Evolutionary conservation across 306 rosid genomes (phyloP), one percentile per base, ranked within the genome.

Genomic region (Trifolium pratense): DNA sequence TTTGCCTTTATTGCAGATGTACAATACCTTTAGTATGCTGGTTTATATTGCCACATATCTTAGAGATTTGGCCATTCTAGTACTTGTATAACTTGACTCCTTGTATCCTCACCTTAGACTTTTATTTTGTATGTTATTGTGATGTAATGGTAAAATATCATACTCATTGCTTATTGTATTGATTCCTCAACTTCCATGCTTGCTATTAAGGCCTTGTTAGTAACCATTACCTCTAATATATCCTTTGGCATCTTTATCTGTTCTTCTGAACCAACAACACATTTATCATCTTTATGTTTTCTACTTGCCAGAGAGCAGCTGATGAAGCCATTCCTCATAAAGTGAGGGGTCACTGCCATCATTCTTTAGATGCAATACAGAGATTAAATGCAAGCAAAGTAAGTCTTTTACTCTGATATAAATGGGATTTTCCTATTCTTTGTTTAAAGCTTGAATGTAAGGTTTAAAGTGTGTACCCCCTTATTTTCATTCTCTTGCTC

Each of bases 311-410:
- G 96, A 90, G 96, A 79, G 73, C 68, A n/a, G 90, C 81, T 66
- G 91, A 80, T 60, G 98, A 87, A 87, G 87, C 90, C 11, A 48
- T 87, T 81, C 37, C 86, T 46, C 98, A 87, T 82, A 83, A 60
- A 37, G 91, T 86, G 73, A 84, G 48, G 88, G 98, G 98, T 68
- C 86, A 77, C 76, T 81, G 68, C 78, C 91, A 80, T 75, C 98
- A 92, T 83, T 79, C 94, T 71, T 62, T 84, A 59, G 92, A 66
- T 84, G 84, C 80, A 62, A 79, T 92, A 65, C 85, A 29, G 73
- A 84, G 84, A 66, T 80, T 92, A 76, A 92, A 86, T 69, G 8
- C 88, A n/a, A 70, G 59, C 84, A 87, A 79, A 75, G 94, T 92
- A 84, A 84, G 65, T 42, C 32, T 70, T 79, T 53, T 26, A 16